Conservation (phyloP, 768 basidiomycete genomes). For the Mycena galopus region DNA sequence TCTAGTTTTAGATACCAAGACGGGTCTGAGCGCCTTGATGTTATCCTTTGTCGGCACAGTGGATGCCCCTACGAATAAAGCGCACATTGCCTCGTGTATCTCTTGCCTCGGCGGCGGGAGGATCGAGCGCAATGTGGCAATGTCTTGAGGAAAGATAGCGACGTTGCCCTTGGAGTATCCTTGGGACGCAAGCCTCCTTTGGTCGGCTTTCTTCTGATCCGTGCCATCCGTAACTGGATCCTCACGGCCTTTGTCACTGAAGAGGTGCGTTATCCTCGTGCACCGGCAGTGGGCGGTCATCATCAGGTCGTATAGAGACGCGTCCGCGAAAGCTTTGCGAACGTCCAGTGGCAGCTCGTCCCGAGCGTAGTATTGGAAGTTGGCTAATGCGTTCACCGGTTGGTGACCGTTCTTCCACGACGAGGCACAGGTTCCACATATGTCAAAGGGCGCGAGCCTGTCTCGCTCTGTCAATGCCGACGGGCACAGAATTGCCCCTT, state of each 20-base stretch:
- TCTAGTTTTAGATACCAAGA: not conserved
- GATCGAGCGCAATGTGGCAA: not conserved
- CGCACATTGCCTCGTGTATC: slow-evolving; percentile 7
- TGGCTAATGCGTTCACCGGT: not conserved
- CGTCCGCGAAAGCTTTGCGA: not conserved
- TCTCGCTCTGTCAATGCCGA: not conserved
- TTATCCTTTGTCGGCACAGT: not conserved
- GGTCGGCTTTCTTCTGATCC: no score
- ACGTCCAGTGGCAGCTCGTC: not conserved
- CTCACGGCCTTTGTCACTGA: slow-evolving; percentile 4
- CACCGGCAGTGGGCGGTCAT: not conserved
- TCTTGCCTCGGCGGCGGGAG: not conserved
- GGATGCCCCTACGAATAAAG: not conserved
- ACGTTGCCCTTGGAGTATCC: not conserved
- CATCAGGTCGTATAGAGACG: not conserved
- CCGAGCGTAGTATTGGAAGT: slow-evolving; percentile 4
- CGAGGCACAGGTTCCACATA: not conserved
- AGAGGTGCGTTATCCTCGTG: not conserved
- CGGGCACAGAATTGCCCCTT: not conserved
- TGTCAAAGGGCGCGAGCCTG: not conserved
- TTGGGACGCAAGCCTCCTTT: not conserved
- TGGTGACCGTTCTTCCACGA: not conserved
- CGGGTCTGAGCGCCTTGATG: not conserved
- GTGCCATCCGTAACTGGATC: no score
- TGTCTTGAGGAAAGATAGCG: not conserved